phyloP scores from a whole-genome alignment of 192 early-diverging fungal genomes.

The Coemansia umbellata region DNA sequence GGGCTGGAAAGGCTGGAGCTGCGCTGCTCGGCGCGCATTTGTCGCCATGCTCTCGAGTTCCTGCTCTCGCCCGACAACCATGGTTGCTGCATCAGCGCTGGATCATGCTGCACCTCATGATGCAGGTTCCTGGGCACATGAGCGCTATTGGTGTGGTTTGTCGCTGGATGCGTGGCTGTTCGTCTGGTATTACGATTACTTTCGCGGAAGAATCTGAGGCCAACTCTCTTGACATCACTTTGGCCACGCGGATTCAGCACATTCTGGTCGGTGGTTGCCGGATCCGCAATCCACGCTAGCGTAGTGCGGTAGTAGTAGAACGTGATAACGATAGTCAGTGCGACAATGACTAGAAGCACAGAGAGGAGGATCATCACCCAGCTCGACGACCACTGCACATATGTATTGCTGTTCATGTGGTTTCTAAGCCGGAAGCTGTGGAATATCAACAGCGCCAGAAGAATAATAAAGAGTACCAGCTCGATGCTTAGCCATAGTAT shows the following conservation, averaged over 20 bases:
- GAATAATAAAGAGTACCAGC: conserved; percentile 21
- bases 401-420: conserved; percentile 22
- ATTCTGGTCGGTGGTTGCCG: conserved; percentile 24
- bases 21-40: conserved; percentile 25
- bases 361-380: conserved; percentile 49
- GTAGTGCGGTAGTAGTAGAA: conserved; percentile 40
- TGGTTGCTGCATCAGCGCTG: conserved; percentile 14
- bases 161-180: neutral
- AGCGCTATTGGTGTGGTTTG: neutral
- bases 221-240: neutral
- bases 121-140: neutral
- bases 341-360: conserved; percentile 33
- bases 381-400: conserved; percentile 45
- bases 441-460: conserved; percentile 39
- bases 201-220: conserved; percentile 8
- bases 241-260: conserved; percentile 9
- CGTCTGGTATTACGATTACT: neutral
- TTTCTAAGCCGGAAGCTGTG: conserved; percentile 39
- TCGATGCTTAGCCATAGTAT: conserved; percentile 21
- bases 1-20: conserved; percentile 7
- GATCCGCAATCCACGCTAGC: conserved; percentile 26
- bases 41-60: conserved; percentile 41
- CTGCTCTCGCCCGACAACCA: conserved; percentile 28
- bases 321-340: conserved; percentile 31
- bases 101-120: neutral